A percentile compares a stretch with the other conserved stretches of the same genome.
phyloP scores from a whole-genome alignment of 2,329 filamentous ascomycete species.

The Fonsecaea multimorphosa region DNA sequence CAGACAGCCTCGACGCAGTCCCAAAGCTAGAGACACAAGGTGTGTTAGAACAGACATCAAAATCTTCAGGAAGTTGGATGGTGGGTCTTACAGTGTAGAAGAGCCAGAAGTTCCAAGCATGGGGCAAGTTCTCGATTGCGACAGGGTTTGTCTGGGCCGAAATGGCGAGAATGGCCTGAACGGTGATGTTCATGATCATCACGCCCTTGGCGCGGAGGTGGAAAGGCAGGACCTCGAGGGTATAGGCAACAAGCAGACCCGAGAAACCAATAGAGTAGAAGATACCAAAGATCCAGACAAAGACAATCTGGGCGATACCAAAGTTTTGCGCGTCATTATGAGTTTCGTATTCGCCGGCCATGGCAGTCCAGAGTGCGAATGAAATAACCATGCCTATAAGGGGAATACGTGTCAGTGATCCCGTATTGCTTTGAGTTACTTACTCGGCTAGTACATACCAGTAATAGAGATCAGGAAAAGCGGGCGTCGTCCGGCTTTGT shows the following conservation, averaged over 20 bases:
- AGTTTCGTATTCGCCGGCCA: constrained; percentile 16
- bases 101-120: constrained; percentile 25
- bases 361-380: constrained; percentile 5
- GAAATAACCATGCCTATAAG: constrained; percentile 12
- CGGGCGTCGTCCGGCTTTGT: constrained; percentile 10
- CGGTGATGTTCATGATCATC: constrained; percentile 27
- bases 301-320: constrained; percentile 10
- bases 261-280: constrained; percentile 12
- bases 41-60: constrained; percentile 3
- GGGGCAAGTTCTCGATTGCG: constrained; percentile 21
- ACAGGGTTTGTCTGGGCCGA: constrained; percentile 20
- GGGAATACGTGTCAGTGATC: constrained; percentile 8
- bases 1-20: constrained; percentile 40
- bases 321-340: neutral
- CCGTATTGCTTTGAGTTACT: constrained; percentile 1
- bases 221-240: constrained; percentile 12
- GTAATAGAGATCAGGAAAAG: constrained; percentile 4
- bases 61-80: constrained; percentile 10
- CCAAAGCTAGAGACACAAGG: constrained; percentile 38
- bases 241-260: constrained; percentile 12
- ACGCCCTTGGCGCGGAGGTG: constrained; percentile 12
- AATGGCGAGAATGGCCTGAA: constrained; percentile 24
- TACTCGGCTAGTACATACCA: constrained; percentile 11
- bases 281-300: constrained; percentile 13
- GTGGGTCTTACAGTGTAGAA: constrained; percentile 25